Base-by-base conservation (phyloP, 2,329 filamentous ascomycete genomes). In the Talaromyces sp. region DNA sequence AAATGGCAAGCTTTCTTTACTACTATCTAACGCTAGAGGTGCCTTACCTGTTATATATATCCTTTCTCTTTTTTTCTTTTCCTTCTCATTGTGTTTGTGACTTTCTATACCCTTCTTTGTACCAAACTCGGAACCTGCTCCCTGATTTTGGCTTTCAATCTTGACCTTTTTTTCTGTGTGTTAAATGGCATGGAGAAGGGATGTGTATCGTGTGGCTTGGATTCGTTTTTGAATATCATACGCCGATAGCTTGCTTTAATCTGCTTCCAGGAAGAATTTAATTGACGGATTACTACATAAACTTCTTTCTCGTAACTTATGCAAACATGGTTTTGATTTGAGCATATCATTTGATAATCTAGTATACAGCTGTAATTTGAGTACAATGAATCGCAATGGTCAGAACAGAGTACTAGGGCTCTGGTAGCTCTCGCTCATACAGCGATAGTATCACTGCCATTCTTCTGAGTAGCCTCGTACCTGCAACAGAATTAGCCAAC, bases 391-490 rank as follows among this genome's bases (percentile, higher is more conserved):
- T 38, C 17, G 17, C 35, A 38, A 55, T 24, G 10, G 14, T n/a
- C 6, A 53, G 14, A 4, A 46, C 24, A 46, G 9, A 24, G 32
- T 27, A 27, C n/a, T 27, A 27, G 3, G 26, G 6, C 6, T 27
- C 6, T 27, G 26, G 26, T 27, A 27, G 26, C 26, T n/a, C 46
- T n/a, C 43, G 29, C 24, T 59, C 49, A 59, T 53, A 60, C 56
- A 19, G 57, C 41, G 41, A 63, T 59, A 19, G 54, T 60, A 17
- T 54, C 55, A 46, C 43, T 46, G 35, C 5, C 17, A 31, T 69
- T 62, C 58, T 73, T 73, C 58, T 71, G 70, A 13, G 70, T 74
- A 27, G 75, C 73, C 64, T 77, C 75, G 61, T 77, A 77, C 65
- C 75, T 77, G 62, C 46, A 17, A 50, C 10, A 41, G 13, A 46